A percentile compares a stretch with the other conserved stretches of the same genome.
These are phyloP conservation scores for Penicillium expansum DNA, from an alignment of 2,329 filamentous ascomycete genomes.

Conservation along the genomic window DNA sequence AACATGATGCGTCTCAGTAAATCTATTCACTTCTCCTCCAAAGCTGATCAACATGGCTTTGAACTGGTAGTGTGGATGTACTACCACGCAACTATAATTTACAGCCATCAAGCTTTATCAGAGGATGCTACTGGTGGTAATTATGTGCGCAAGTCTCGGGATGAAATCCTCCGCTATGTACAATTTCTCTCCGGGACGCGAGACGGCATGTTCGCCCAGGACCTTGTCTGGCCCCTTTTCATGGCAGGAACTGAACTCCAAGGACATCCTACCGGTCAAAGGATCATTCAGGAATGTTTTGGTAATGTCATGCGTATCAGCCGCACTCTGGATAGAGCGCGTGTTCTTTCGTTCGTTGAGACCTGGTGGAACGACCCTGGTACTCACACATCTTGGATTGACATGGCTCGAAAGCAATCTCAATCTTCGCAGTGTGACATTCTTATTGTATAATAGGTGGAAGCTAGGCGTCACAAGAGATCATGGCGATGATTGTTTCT, in stretches of 20 bases:
- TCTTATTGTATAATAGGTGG: slow-evolving; percentile 9
- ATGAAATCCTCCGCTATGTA: slow-evolving; percentile 13
- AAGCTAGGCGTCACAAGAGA: not conserved
- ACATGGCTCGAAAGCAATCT: slow-evolving; percentile 11
- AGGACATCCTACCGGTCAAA: slow-evolving; percentile 1
- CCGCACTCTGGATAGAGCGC: slow-evolving; percentile 8
- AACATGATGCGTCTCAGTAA: slow-evolving; percentile 3
- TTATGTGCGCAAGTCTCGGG: slow-evolving; percentile 1
- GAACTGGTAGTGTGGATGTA: slow-evolving; percentile 18
- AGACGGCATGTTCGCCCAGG: slow-evolving; percentile 21
- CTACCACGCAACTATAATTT: slow-evolving; percentile 21
- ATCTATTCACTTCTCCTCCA: slow-evolving; percentile 6
- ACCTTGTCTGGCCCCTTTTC: slow-evolving; percentile 31
- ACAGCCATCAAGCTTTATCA: slow-evolving; percentile 19
- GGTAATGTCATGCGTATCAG: slow-evolving; percentile 12
- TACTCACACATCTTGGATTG: slow-evolving; percentile 13
- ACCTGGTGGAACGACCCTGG: slow-evolving; percentile 2
- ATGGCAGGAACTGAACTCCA: slow-evolving; percentile 26
- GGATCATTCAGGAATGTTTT: slow-evolving; percentile 1
- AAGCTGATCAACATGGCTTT: slow-evolving; percentile 15
- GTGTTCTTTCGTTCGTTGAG: slow-evolving; percentile 10
- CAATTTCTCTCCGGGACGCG: slow-evolving; percentile 8
- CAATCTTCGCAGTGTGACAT: slow-evolving; percentile 4
- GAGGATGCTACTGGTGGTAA: not conserved
- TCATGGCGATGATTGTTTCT: not conserved